These are phyloP conservation scores for Conticribra weissflogii DNA, from an alignment of 108 stramenopile species.

Conservation along the genomic window DNA sequence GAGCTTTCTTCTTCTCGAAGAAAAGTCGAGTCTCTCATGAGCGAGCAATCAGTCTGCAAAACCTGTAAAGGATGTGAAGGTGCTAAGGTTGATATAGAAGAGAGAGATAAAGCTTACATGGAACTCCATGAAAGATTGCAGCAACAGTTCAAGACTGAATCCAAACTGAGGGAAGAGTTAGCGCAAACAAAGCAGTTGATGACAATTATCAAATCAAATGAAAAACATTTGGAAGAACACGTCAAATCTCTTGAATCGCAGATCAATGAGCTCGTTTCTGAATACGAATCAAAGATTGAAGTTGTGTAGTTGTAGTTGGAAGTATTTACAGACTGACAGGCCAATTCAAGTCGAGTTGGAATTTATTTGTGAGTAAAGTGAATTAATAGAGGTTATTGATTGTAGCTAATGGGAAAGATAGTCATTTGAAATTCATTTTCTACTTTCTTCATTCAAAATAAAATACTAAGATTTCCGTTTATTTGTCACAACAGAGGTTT, in stretches of 20 bases:
- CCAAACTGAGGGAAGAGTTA: slow-evolving; percentile 29
- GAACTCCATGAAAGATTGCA: slow-evolving; percentile 19
- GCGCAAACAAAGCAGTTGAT: slow-evolving; percentile 35
- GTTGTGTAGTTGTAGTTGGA: too few species aligned
- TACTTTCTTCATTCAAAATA: too few species aligned
- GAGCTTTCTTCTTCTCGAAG: not conserved
- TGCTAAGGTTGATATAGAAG: slow-evolving; percentile 5
- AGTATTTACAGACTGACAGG: too few species aligned
- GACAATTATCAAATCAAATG: slow-evolving; percentile 30
- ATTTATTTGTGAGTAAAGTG: too few species aligned
- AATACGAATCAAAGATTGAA: slow-evolving; percentile 38
- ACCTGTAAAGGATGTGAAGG: slow-evolving; percentile 1
- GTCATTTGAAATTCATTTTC: too few species aligned
- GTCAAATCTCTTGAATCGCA: slow-evolving; percentile 38
- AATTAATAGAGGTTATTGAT: too few species aligned
- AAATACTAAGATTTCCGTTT: too few species aligned
- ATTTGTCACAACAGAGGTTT: too few species aligned
- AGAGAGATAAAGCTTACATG: slow-evolving; percentile 1
- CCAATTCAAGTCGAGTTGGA: too few species aligned
- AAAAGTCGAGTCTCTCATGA: slow-evolving; percentile 9
- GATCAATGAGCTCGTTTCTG: slow-evolving; percentile 34
- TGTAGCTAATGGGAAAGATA: too few species aligned
- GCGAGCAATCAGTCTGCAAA: not conserved
- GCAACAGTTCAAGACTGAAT: slow-evolving; percentile 24
- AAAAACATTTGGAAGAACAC: slow-evolving; percentile 43